These are phyloP conservation scores for Lachancea fermentati DNA, from an alignment of 805 yeast genomes.

Conservation along the genomic window DNA sequence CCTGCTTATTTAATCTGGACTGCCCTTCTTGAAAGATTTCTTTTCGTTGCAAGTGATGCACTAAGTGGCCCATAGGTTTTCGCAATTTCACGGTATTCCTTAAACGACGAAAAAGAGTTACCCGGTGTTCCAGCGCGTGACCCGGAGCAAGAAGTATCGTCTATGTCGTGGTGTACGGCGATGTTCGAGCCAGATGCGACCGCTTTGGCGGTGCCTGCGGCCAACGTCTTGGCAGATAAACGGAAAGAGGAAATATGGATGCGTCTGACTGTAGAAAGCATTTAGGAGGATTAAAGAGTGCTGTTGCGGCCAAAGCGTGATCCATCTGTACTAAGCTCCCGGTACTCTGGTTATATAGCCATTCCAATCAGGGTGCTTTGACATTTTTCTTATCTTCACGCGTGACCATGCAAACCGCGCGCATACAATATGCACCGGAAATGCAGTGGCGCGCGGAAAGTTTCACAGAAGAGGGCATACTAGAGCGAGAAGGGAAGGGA, in stretches of 20 bases:
- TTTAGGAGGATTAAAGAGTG: no score
- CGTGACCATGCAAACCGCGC: neutral
- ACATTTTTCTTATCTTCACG: neutral
- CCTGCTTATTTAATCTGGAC: neutral
- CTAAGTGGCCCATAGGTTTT: constrained; percentile 36
- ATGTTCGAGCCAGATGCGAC: neutral
- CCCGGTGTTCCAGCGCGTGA: constrained; percentile 16
- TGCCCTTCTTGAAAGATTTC: constrained; percentile 11
- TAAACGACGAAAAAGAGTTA: constrained; percentile 33
- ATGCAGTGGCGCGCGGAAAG: neutral
- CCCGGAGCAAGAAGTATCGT: neutral
- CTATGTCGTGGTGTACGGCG: neutral
- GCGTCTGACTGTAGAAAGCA: neutral
- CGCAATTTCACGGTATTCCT: constrained; percentile 36
- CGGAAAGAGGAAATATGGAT: neutral
- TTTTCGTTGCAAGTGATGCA: constrained; percentile 20
- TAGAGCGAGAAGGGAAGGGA: no score
- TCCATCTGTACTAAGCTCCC: no score
- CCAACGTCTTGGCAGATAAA: neutral
- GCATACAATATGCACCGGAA: no score
- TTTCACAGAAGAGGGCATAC: no score
- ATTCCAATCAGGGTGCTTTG: neutral
- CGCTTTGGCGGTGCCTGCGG: neutral
- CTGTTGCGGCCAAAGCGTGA: no score
- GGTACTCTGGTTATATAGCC: neutral